Evolutionary conservation across 176 grass and related monocot genomes (phyloP), one percentile per base, ranked within the genome.

Genomic region (Triticum turgidum): DNA sequence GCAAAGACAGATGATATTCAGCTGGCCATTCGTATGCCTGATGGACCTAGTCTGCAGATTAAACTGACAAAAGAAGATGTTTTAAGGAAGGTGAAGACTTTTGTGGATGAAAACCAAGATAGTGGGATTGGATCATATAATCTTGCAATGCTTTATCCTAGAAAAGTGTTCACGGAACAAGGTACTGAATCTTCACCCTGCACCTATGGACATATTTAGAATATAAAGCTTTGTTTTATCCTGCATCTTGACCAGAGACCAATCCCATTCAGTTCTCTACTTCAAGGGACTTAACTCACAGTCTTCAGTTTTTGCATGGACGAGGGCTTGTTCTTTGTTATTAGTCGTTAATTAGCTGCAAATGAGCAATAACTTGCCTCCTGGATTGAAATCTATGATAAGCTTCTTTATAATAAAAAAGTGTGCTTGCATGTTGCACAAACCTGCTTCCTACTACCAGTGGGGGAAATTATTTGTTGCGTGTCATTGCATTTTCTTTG

Each of bases 101-200:
- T 93, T 85, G 85, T 96, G 59, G 87, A 99, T 85, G 90, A 94
- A 89, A 95, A 90, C 62, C 22, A 76, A 75, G 77, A 47, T 81
- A 35, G 18, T 90, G 69, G 34, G 22, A 14, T 87, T 59, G 83
- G 88, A 47, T 83, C 87, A 27, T 99, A 99, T 80, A 87, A 94
- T 90, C 89, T 99, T 42, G 94, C 88, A 49, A 84, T 99, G 80
- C 89, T 94, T 90, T 99, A 99, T 93, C 97, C 97, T 66, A 89
- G 89, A 76, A 92, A 88, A 84, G 29, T 98, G 61, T 98, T 98
- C 80, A 90, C 34, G 8, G 86, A 94, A 79, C 78, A 92, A 94
- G 97, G 97, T 99, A 88, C 33, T 30, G 9, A 65, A 78, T 81
- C 66, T 44, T 87, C 39, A 51, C 70, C 69, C 56, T 84, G 45